Evolutionary conservation across 1,139 yeast genomes (phyloP), one percentile per base, ranked within the genome.

Genomic region (Geotrichum carabidarum): DNA sequence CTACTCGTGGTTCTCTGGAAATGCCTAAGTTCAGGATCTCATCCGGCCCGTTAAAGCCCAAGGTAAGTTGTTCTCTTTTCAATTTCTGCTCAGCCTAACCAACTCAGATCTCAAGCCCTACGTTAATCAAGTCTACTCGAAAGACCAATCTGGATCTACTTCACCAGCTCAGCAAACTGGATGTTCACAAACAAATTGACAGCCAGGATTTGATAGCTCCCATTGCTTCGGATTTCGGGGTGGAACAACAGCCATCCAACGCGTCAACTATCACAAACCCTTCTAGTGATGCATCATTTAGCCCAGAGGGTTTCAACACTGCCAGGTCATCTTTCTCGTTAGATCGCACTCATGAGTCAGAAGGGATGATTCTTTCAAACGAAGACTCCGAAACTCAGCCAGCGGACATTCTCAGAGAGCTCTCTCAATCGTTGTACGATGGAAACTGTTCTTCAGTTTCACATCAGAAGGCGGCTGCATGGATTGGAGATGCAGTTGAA

Each of bases 401-500:
- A 17, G 48, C 35, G 18, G 52, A 35, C n/a, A 43, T 43, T 41
- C 36, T 43, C 12, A 15, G 38, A 15, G 48, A 47, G 14, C 41
- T 51, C n/a, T 51, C 57, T 1, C 46, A 50, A 31, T 46, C 54
- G 2, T 44, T 54, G 2, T 50, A 17, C 43, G 54, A 54, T 9
- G 54, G 57, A 6, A 36, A 41, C 22, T 46, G 42, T 36, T 32
- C 22, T 4, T 27, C 51, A 11, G 50, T 56, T 2, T 44, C 48
- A 22, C 64, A 63, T 31, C 54, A 54, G 8, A 63, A 63, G 32
- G 55, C 59, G 9, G 70, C 71, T 0, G 60, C 68, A 7, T 68
- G 71, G 70, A 58, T 69, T 12, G 71, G 71, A 11, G 68, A 63
- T n/a, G 50, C 58, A 7, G 63, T 61, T n/a, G 54, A 49, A 4